phyloP scores from a whole-genome alignment of 179 eudicot genomes.

The Nepenthes alata region DNA sequence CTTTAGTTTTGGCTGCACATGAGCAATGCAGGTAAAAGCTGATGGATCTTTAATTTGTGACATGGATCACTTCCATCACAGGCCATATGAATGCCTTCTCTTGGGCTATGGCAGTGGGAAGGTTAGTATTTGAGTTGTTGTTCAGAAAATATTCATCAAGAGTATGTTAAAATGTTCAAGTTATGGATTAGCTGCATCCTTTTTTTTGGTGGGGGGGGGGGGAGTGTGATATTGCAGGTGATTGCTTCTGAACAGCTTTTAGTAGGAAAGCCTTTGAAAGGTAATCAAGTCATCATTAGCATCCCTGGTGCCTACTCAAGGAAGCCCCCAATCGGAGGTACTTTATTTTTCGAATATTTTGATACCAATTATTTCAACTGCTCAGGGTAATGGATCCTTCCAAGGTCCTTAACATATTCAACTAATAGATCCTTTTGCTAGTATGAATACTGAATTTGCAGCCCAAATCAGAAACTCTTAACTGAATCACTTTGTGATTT shows the following conservation, averaged over 20 bases:
- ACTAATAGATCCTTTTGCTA: slow-evolving; percentile 7
- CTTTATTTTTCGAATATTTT: no score
- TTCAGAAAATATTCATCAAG: no score
- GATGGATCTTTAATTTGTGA: slow-evolving; percentile 73
- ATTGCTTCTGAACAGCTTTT: slow-evolving; percentile 20
- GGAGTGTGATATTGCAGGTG: slow-evolving; percentile 24
- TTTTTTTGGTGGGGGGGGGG: background rate
- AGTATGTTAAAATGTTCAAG: background rate
- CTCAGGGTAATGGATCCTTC: no score
- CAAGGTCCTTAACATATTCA: no score
- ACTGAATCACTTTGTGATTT: no score
- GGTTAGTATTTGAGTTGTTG: slow-evolving; percentile 18
- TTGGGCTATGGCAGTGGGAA: slow-evolving; percentile 45
- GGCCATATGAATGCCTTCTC: slow-evolving; percentile 94
- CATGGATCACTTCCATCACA: slow-evolving; percentile 86
- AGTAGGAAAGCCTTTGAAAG: slow-evolving; percentile 27
- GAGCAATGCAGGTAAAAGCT: slow-evolving; percentile 55
- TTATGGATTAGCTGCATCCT: background rate
- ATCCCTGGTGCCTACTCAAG: slow-evolving; percentile 94
- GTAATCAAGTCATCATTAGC: slow-evolving; percentile 56
- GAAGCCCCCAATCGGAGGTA: slow-evolving; percentile 87
- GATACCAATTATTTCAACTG: no score
- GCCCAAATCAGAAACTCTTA: no score
- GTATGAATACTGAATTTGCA: no score
- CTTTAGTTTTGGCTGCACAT: slow-evolving; percentile 8